A percentile compares a stretch with the other conserved stretches of the same genome.
These are phyloP conservation scores for Monilinia aucupariae DNA, from an alignment of 2,329 filamentous ascomycete species.

Conservation along the genomic window DNA sequence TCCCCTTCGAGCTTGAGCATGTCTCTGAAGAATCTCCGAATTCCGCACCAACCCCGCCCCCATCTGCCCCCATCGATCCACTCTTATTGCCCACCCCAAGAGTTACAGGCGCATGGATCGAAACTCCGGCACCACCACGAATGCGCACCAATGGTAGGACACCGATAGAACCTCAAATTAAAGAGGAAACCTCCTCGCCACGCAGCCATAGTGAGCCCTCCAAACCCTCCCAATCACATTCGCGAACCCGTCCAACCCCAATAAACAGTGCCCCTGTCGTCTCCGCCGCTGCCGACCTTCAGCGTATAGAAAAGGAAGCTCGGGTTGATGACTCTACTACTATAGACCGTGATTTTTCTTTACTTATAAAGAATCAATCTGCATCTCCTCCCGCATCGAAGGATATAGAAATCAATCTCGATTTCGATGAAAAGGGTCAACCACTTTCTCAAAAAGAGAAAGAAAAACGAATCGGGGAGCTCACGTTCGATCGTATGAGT, in stretches of 20 bases:
- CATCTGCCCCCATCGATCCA: constrained; percentile 20
- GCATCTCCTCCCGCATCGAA: constrained; percentile 6
- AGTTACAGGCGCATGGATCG: constrained; percentile 33
- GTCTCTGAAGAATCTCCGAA: constrained; percentile 26
- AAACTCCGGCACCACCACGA: constrained; percentile 33
- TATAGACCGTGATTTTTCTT: constrained; percentile 20
- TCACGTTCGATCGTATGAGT: constrained; percentile 46
- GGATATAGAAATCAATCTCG: constrained; percentile 17
- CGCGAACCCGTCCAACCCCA: constrained; percentile 15
- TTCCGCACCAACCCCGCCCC: constrained; percentile 21
- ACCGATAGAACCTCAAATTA: constrained; percentile 7
- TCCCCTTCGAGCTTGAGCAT: constrained; percentile 30
- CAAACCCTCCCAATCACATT: constrained; percentile 2
- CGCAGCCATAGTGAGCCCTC: constrained; percentile 2
- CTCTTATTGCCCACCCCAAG: constrained; percentile 30
- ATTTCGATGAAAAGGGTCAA: constrained; percentile 25
- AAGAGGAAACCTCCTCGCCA: constrained; percentile 8
- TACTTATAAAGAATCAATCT: constrained; percentile 1
- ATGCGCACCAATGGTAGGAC: constrained; percentile 1
- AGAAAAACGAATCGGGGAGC: constrained; percentile 37
- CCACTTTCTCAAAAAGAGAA: constrained; percentile 31
- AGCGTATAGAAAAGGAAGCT: constrained; percentile 28
- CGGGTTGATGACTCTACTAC: constrained; percentile 32
- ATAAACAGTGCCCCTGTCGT: constrained; percentile 27
- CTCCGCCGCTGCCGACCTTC: constrained; percentile 30